Base-by-base conservation (phyloP, 164 flowering plant species). In the Vitis amurensis region DNA sequence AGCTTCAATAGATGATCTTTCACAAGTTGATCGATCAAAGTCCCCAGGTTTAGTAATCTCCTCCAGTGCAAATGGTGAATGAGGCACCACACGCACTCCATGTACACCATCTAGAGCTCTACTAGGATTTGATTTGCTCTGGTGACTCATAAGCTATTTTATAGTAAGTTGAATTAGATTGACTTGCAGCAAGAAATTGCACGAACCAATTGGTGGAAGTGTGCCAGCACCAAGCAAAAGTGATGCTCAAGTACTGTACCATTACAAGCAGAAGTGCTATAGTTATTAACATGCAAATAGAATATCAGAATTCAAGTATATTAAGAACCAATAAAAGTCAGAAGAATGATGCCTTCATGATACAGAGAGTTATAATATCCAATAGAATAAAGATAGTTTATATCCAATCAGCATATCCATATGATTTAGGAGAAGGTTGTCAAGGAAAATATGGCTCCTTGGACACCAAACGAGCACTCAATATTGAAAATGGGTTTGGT, bases 31-130 rank as follows among this genome's bases (percentile, higher is more conserved):
- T 14, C 37, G 72, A 60, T 63, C 51, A 27, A 69, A 63, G 48
- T 78, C 83, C 61, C 79, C 89, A 71, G 76, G 56, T 66, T 83
- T 78, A 64, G 75, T 66, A 66, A 76, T 74, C 77, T 88, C 88
- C 71, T 89, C 83, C 27, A 73, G 61, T 23, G 63, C 49, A 76
- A 89, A 91, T 67, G 93, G 93, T 13, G 90, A 75, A 77, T 78
- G 90, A 66, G 88, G 88, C 27, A 80, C 80, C 76, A 90, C 52
- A 69, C 82, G 92, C 60, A 94, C 85, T 67, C 94, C 97, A 76
- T 86, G 94, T 15, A 94, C 71, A 73, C 94, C 96, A 58, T 89
- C 83, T 3, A 94, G 77, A 71, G 87, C 71, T 76, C 66, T 77
- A 67, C 76, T 74, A 14, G 75, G 52, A 63, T 53, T 78, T 60